A percentile compares a stretch with the other conserved stretches of the same genome.
phyloP scores from a whole-genome alignment of 345 rosid genomes.

The Linum trigynum region DNA sequence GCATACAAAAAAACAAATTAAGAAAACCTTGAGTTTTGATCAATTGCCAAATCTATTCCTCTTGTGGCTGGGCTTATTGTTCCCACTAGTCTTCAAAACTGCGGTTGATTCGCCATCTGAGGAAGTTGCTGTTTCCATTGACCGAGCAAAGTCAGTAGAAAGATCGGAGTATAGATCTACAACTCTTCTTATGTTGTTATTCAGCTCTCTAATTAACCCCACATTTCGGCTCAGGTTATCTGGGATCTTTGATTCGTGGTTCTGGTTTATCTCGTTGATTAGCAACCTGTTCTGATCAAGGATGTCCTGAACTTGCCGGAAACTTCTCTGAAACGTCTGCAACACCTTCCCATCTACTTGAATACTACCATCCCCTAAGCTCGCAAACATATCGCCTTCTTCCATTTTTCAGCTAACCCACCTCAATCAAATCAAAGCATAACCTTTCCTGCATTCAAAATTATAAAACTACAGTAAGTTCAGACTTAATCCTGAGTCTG shows the following conservation, averaged over 20 bases:
- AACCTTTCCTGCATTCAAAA: neutral
- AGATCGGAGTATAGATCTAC: conserved; percentile 26
- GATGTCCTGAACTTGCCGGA: conserved; percentile 25
- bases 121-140: conserved; percentile 14
- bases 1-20: neutral
- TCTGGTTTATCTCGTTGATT: conserved; percentile 26
- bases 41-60: conserved; percentile 26
- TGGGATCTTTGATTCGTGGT: conserved; percentile 26
- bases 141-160: conserved; percentile 20
- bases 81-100: conserved; percentile 19
- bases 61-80: conserved; percentile 13
- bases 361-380: conserved; percentile 20
- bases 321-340: conserved; percentile 20
- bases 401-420: conserved; percentile 10
- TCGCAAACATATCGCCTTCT: conserved; percentile 23
- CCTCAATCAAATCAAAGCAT: conserved; percentile 9
- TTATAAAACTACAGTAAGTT: neutral
- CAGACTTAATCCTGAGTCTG: neutral
- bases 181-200: conserved; percentile 28
- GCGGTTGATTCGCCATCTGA: conserved; percentile 31
- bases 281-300: conserved; percentile 24
- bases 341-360: conserved; percentile 20
- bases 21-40: neutral
- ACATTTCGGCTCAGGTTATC: conserved; percentile 25
- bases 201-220: conserved; percentile 27